Base-by-base conservation (phyloP, 1,139 yeast species). In the Yamadazyma aaseri region DNA sequence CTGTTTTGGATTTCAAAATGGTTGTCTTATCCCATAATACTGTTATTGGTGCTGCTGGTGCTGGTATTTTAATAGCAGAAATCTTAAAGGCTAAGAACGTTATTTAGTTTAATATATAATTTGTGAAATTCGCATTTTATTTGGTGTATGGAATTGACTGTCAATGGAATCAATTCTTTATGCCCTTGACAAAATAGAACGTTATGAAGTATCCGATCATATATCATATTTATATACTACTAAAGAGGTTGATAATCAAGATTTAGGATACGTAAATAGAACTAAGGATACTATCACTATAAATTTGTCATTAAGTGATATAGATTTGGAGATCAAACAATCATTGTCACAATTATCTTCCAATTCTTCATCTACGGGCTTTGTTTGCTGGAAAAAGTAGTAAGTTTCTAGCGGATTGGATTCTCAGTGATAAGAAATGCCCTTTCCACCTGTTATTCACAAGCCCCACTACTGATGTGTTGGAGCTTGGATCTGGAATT, bases 1-100 rank as follows among this genome's bases (percentile, higher is more conserved):
- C 96, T 12, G 87, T 92, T 9, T 73, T 92, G 51, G 98, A 94
- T 60, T 80, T 79, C 70, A 94, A 92, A 69, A 92, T 92, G 90
- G 96, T 92, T 39, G 94, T 89, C 20, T 72, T 92, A 48, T 89
- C 97, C 17, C 99, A 92, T 65, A 92, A 92, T 72, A 92, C 99
- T 38, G 78, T 92, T 51, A 86, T 92, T 49, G 99, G 99, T 55
- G 99, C 98, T 52, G 99, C 99, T 20, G 99, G 99, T 55, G 86
- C 97, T n/a, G 98, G 98, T 60, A 74, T 92, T 42, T 79, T 92
- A 60, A 92, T 94, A 61, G 98, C 96, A 32, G 99, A 92, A 66
- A 73, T 87, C 41, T 74, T 92, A 51, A 65, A 76, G 43, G 92
- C 92, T 36, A 87, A 84, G 69, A 73, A 78, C 39, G 66, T 87